These are phyloP conservation scores for Nakataea oryzae DNA, from an alignment of 2,329 filamentous ascomycete genomes.

Conservation along the genomic window DNA sequence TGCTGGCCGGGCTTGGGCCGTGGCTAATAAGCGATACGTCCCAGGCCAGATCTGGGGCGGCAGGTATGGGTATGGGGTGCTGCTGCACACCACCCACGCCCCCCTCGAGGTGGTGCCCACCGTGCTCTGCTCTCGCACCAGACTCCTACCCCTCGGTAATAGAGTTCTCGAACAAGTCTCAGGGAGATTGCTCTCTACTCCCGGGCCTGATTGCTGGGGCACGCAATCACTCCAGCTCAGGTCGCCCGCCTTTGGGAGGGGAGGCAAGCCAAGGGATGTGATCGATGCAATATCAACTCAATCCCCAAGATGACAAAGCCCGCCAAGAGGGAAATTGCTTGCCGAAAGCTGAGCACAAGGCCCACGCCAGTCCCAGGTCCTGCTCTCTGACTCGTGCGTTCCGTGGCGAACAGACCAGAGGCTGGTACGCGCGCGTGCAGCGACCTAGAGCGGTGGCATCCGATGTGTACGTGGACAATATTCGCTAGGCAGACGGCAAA, in stretches of 20 bases:
- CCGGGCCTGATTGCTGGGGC: not conserved
- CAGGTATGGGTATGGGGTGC: not conserved
- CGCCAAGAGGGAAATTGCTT: conserved; percentile 4
- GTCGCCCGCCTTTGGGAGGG: not conserved
- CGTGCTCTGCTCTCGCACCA: not conserved
- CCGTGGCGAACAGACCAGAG: not conserved
- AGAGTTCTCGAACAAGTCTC: not conserved
- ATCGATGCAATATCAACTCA: not conserved
- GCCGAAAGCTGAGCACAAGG: not conserved
- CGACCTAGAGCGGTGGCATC: not conserved
- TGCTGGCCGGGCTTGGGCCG: not conserved
- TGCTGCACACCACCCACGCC: too few relatives aligned
- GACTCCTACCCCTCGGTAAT: not conserved
- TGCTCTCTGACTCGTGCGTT: conserved; percentile 2
- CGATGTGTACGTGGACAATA: not conserved
- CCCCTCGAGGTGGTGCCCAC: not conserved
- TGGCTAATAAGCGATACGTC: not conserved
- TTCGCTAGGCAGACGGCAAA: not conserved
- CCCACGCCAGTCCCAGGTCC: not conserved
- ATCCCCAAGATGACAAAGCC: not conserved
- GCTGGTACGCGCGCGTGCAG: not conserved
- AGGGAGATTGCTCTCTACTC: not conserved
- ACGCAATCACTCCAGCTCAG: not conserved
- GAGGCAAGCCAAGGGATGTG: not conserved
- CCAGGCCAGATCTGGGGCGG: not conserved